Conservation (phyloP, 2,329 filamentous ascomycete species). For the Fusarium denticulatum region DNA sequence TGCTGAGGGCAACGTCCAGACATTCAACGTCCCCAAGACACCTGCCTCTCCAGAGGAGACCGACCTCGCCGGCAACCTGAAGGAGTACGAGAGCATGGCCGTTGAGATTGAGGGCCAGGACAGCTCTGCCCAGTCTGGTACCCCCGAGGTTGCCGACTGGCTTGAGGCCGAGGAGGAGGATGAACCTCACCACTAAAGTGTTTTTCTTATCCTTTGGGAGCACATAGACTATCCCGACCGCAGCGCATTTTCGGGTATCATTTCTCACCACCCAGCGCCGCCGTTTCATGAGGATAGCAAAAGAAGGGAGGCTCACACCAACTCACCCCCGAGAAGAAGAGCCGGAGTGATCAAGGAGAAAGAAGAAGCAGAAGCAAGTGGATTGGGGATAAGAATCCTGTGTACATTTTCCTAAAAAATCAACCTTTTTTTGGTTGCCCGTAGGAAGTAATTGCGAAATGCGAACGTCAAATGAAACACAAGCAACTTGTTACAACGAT, state of each 20-base stretch:
- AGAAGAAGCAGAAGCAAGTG: slow-evolving; percentile 32
- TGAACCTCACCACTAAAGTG: slow-evolving; percentile 61
- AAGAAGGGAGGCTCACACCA: slow-evolving; percentile 30
- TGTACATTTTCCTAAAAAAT: slow-evolving; percentile 52
- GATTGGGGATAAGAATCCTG: slow-evolving; percentile 46
- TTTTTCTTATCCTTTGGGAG: slow-evolving; percentile 5
- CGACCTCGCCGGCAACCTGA: slow-evolving; percentile 89
- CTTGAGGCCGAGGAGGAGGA: slow-evolving; percentile 81
- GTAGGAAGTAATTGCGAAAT: slow-evolving; percentile 48
- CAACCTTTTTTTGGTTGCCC: slow-evolving; percentile 45
- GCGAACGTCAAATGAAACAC: slow-evolving; percentile 44
- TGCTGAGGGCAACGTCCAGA: slow-evolving; percentile 89
- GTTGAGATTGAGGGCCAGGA: slow-evolving; percentile 95
- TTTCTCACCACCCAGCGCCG: slow-evolving; percentile 24
- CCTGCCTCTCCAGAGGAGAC: slow-evolving; percentile 92
- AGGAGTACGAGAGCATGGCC: slow-evolving; percentile 92
- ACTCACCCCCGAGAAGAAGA: slow-evolving; percentile 12
- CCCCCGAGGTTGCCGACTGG: slow-evolving; percentile 74
- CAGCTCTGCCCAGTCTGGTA: slow-evolving; percentile 67
- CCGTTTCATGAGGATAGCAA: slow-evolving; percentile 14
- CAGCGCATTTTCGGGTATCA: slow-evolving; percentile 3
- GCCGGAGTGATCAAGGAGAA: slow-evolving; percentile 4
- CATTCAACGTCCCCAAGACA: slow-evolving; percentile 81
- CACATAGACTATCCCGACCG: slow-evolving; percentile 14
- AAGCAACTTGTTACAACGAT: slow-evolving; percentile 20